phyloP scores from a whole-genome alignment of 2,329 filamentous ascomycete genomes.

The Escovopsis sp. region DNA sequence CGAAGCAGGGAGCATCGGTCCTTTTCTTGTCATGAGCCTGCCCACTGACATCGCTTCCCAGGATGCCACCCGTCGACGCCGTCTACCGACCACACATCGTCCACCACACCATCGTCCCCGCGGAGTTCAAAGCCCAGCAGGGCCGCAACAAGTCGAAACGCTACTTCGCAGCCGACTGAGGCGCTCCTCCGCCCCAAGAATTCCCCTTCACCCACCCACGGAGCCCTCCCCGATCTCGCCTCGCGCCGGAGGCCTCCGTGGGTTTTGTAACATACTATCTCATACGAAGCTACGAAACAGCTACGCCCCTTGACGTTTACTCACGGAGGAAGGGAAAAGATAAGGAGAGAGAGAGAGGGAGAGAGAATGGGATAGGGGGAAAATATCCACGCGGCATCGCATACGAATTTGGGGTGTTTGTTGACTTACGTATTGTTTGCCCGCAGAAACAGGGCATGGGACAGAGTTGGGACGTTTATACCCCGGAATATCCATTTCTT shows the following conservation, averaged over 20 bases:
- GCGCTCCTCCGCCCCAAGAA: background rate
- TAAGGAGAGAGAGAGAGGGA: no score
- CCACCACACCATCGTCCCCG: slow-evolving; percentile 64
- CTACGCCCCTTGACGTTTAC: no score
- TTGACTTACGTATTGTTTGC: slow-evolving; percentile 1
- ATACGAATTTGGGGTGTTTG: background rate
- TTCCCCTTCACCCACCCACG: slow-evolving; percentile 4
- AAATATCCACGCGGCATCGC: no score
- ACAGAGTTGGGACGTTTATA: slow-evolving; percentile 5
- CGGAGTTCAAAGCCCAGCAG: slow-evolving; percentile 55
- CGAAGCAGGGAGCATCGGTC: no score
- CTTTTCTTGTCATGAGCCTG: no score
- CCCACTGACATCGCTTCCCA: no score
- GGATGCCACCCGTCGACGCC: slow-evolving; percentile 78
- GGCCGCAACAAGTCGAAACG: slow-evolving; percentile 51
- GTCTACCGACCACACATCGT: slow-evolving; percentile 87
- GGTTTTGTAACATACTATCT: no score
- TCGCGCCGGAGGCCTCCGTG: no score
- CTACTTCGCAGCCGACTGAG: slow-evolving; percentile 52
- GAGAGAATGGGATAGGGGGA: no score
- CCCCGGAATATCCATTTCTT: slow-evolving; percentile 3
- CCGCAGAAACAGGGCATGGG: slow-evolving; percentile 3
- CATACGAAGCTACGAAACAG: background rate
- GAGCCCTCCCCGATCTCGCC: slow-evolving; percentile 4
- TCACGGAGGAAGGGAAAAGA: no score